Evolutionary conservation across 208 protist species (phyloP).

Genomic region (Lotmaria passim): DNA sequence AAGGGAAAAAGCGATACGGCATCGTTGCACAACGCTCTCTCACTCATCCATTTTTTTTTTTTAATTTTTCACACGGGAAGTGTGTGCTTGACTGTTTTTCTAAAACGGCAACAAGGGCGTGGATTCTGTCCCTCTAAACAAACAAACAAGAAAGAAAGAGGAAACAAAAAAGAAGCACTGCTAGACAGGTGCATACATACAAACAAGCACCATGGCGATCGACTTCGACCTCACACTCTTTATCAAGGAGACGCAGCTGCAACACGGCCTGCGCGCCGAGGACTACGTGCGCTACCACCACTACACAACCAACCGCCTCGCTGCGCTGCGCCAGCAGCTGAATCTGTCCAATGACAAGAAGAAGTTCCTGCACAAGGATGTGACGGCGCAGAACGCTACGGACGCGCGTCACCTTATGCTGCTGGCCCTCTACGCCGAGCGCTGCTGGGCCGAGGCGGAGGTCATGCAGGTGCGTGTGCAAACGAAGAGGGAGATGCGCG

Average conservation of each 20-base stretch:
- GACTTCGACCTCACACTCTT: slow-evolving; percentile 79
- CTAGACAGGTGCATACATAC: too few species aligned
- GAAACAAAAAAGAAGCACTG: too few species aligned
- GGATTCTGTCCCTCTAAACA: neutral
- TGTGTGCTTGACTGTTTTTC: neutral
- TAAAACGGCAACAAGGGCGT: too few species aligned
- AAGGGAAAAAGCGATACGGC: too few species aligned
- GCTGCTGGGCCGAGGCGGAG: slow-evolving; percentile 86
- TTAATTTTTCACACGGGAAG: too few species aligned
- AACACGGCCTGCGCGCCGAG: slow-evolving; percentile 85
- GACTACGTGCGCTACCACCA: slow-evolving; percentile 84
- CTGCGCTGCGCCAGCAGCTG: slow-evolving; percentile 76
- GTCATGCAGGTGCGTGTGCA: slow-evolving; percentile 58
- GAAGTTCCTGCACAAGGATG: slow-evolving; percentile 78
- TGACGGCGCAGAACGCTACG: slow-evolving; percentile 67
- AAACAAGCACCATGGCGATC: slow-evolving; percentile 28
- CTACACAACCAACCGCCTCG: slow-evolving; percentile 82
- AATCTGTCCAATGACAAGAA: slow-evolving; percentile 78
- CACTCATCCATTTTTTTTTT: slow-evolving; percentile 9
- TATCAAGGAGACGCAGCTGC: slow-evolving; percentile 87
- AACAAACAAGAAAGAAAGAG: too few species aligned
- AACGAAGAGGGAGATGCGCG: slow-evolving; percentile 36
- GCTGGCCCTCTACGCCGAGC: slow-evolving; percentile 80
- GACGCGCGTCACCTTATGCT: slow-evolving; percentile 76
- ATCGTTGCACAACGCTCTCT: neutral